A percentile compares a stretch with the other conserved stretches of the same genome.
These are phyloP conservation scores for Malus sylvestris DNA, from an alignment of 306 rosid species.

Conservation along the genomic window DNA sequence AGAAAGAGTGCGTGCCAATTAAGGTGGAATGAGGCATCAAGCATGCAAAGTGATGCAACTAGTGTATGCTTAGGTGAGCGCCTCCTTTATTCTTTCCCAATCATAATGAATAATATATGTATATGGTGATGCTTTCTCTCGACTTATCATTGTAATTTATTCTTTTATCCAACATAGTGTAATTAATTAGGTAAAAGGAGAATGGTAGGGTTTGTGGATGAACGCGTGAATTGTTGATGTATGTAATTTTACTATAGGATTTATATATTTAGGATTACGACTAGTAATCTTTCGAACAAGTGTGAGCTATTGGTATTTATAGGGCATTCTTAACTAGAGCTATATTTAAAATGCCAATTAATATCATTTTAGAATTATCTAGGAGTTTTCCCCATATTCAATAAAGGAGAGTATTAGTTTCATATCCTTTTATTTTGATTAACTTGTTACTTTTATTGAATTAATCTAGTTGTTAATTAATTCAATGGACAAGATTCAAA, in stretches of 20 bases:
- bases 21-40: not conserved
- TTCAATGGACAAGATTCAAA: too few relatives aligned
- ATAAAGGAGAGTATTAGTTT: too few relatives aligned
- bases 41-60: not conserved
- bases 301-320: not conserved
- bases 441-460: too few relatives aligned
- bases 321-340: too few relatives aligned
- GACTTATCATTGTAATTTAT: not conserved
- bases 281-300: not conserved
- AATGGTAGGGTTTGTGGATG: not conserved
- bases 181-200: not conserved
- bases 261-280: too few relatives aligned
- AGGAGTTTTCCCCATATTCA: too few relatives aligned
- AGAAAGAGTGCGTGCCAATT: not conserved
- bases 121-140: not conserved
- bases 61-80: constrained; percentile 2
- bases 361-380: too few relatives aligned
- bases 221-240: not conserved
- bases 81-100: constrained; percentile 2
- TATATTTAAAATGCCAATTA: too few relatives aligned
- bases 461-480: too few relatives aligned
- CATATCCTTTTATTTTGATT: too few relatives aligned
- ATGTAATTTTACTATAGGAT: not conserved
- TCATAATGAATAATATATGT: not conserved
- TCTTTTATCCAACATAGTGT: not conserved